Evolutionary conservation across 805 yeast species (phyloP), one percentile per base, ranked within the genome.

Genomic region (Candida nonsorbophila): DNA sequence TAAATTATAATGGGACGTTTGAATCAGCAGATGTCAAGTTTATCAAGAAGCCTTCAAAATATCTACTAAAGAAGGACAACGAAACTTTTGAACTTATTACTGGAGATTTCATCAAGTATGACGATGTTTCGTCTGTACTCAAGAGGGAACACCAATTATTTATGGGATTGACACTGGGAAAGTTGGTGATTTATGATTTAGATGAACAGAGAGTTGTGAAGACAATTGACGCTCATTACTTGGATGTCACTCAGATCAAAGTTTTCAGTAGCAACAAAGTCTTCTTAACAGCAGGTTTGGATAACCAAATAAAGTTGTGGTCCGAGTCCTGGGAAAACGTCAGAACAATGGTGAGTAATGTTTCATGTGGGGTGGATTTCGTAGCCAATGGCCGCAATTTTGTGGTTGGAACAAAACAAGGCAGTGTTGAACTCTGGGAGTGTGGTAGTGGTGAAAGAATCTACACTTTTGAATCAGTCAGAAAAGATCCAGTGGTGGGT

Each of bases 221-320:
- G 2, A 32, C 38, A 9, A 17, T 13, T 4, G 51, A 45, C 2
- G 84, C 82, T 2, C 92, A 83, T 53, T 51, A 47, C 16, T 42
- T 59, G 17, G 70, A 73, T 26, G 58, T 82, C 2, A 45, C 62
- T 1, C 53, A 59, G 3, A 42, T 71, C 2, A 24, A 36, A 30
- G 67, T 77, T 30, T 81, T 84, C 47, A 85, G 92, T 0, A 75
- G 84, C 10, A 74, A 76, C 3, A 55, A 69, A 42, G 92, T 79
- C 9, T 44, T 76, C 2, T 43, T 81, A 14, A 69, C 81, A 1
- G 62, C 71, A 4, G 81, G 86, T 1, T 48, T 61, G 14, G 94
- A 84, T 51, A 62, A 64, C 55, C 66, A 55, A 29, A 54, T 79
- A 23, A 76, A 77, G 44, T 45, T 84, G 4, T 83, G 90, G 88